A percentile compares a stretch with the other conserved stretches of the same genome.
Evolutionary conservation across 169 alveolate species (phyloP).

Genomic region (Neospora caninum): DNA sequence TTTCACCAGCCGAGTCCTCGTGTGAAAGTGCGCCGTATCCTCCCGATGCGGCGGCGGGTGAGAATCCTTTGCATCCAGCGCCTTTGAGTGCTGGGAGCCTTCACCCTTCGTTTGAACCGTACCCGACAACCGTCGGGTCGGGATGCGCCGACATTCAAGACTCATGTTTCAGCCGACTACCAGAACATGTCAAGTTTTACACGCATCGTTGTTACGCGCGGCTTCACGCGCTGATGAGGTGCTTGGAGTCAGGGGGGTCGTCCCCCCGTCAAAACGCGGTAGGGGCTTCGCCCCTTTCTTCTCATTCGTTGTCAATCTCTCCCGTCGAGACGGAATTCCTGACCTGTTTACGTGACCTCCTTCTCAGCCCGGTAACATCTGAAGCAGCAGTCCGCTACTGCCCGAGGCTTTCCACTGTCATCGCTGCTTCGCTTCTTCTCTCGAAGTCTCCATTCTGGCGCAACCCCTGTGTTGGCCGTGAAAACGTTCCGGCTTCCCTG

Average conservation of each 20-base stretch:
- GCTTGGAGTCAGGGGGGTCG: neutral
- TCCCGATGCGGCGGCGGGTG: no score
- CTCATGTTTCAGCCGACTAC: neutral
- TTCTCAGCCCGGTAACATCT: neutral
- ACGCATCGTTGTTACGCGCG: neutral
- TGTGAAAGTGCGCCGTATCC: neutral
- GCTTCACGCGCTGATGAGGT: neutral
- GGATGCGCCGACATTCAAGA: neutral
- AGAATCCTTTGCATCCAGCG: no score
- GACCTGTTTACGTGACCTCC: neutral
- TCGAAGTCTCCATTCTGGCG: neutral
- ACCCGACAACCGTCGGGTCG: no score
- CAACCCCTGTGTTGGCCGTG: no score
- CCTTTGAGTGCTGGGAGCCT: no score
- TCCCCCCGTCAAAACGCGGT: neutral
- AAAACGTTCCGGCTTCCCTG: neutral
- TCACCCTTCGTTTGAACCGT: no score
- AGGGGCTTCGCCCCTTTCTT: neutral
- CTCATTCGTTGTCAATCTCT: neutral
- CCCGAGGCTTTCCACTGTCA: conserved; percentile 14
- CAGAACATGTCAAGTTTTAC: neutral
- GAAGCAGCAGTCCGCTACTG: conserved; percentile 9
- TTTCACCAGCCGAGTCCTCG: neutral
- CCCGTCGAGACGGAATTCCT: neutral
- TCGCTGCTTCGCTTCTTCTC: neutral